Evolutionary conservation across 148 eudicot species (phyloP), one percentile per base, ranked within the genome.

Genomic region (Rhododendron vialii): DNA sequence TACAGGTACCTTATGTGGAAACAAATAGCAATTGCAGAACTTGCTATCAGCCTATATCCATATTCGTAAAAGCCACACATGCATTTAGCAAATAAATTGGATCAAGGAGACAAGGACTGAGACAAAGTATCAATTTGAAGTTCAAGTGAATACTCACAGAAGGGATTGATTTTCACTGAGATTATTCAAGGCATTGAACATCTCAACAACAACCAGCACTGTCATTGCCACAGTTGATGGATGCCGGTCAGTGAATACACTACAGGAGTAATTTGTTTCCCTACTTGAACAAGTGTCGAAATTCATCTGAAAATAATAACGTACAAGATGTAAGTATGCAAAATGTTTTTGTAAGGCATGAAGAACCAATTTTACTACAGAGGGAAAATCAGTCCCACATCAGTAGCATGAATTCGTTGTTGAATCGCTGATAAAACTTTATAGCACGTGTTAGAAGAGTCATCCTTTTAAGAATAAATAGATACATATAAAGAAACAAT

Each of bases 151-250:
- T 91, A 92, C 99, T 93, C 87, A 98, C 99, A 91, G 55, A 84
- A 98, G 96, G 85, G 99, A 98, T 85, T 98, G 99, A 80, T 98
- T 98, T 94, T 98, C 99, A 78, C 99, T 95, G 87, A 98, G 98
- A 90, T 98, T 95, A 89, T 98, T 98, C 57, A 98, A 86, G 10
- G 99, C 99, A 88, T 98, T 98, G 92, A 98, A 98, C 99, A 98
- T 98, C 95, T 98, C 98, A 38, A 98, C 99, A 83, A 98, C 98
- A 88, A 98, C 98, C 85, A 98, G 98, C 69, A 98, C 99, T 57
- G 99, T 95, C 99, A 98, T 98, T 86, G 99, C 88, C 88, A 98
- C 98, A 82, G 99, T 98, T 77, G 99, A 95, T 76, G 99, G 99
- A 88, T 95, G 99, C 65, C 94, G 95, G 85, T 98, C 99, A 86